These are phyloP conservation scores for Talaromyces sp. DNA, from an alignment of 2,329 filamentous ascomycete genomes.

Conservation along the genomic window DNA sequence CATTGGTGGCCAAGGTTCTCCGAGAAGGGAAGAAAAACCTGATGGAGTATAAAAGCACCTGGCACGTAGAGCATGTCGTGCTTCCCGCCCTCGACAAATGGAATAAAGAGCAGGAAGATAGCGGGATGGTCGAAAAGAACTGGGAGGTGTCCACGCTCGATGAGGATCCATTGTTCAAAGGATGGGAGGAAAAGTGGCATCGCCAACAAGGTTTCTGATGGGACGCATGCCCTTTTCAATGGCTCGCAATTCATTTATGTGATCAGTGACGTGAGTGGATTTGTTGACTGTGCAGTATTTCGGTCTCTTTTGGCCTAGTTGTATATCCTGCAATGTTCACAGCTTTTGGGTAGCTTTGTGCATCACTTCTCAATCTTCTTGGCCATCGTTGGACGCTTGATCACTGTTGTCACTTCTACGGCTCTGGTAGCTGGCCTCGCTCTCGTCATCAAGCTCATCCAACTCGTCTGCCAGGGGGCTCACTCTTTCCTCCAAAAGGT, in stretches of 20 bases:
- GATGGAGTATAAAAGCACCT: slow-evolving; percentile 77
- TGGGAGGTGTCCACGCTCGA: slow-evolving; percentile 67
- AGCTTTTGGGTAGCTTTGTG: neutral
- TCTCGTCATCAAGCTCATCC: slow-evolving; percentile 38
- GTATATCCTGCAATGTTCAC: neutral
- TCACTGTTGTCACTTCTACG: slow-evolving; percentile 6
- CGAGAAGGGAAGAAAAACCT: slow-evolving; percentile 63
- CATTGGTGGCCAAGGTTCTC: slow-evolving; percentile 62
- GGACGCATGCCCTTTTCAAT: neutral
- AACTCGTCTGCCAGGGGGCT: slow-evolving; percentile 70
- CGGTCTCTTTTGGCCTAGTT: neutral
- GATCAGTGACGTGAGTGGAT: neutral
- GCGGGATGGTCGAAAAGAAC: slow-evolving; percentile 52
- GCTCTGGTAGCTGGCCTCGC: slow-evolving; percentile 13
- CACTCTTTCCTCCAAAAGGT: slow-evolving; percentile 75
- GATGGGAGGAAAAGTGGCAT: slow-evolving; percentile 73
- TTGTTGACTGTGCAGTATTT: neutral
- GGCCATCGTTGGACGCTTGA: neutral
- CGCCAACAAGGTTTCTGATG: slow-evolving; percentile 54
- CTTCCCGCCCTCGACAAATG: slow-evolving; percentile 61
- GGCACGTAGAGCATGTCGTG: slow-evolving; percentile 70
- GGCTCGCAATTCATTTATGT: neutral
- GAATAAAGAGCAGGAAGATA: slow-evolving; percentile 60
- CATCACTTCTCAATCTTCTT: slow-evolving; percentile 1
- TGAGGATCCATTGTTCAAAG: slow-evolving; percentile 69